Base-by-base conservation (phyloP, 768 basidiomycete genomes). In the Pisolithus tinctorius region DNA sequence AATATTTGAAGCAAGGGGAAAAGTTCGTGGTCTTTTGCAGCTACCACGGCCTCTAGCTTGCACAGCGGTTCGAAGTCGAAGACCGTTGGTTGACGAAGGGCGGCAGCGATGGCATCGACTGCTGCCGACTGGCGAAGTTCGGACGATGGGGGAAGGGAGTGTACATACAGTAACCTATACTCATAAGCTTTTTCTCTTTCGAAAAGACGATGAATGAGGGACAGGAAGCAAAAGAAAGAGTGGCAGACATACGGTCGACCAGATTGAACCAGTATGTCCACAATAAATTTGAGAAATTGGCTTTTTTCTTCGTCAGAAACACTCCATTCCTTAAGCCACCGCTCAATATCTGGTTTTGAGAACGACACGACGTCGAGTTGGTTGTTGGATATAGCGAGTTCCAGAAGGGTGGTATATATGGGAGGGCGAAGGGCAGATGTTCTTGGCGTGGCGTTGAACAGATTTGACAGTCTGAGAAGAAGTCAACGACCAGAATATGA, bases 1-100 rank as follows among this genome's bases (percentile, higher is more conserved):
- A 90, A 90, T 56, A 90, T 76, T 51, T 82, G 82, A 23, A 93
- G 69, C n/a, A 92, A 80, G 25, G 79, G 67, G 64, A 85, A 91
- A 10, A 91, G 73, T 30, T 83, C 82, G 62, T 88, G 81, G 44
- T 80, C 78, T 63, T 86, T 84, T 34, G 74, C 68, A 13, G 79
- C 75, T 39, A 86, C 65, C 34, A 90, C 77, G 1, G 82, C 79
- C 49, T 90, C 83, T 38, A 94, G 73, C 54, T 83, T 85, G 74
- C 91, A 83, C 27, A 91, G 69, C 6, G 82, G 65, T 64, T 93
- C 89, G 60, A 93, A 88, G 68, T 94, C 84, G 66, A 93, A 88
- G 51, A 87, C 65, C 13, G 71, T 69, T 3, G 86, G 82, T 36
- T 83, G 71, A 31, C 81, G 78, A 30, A 92, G 74, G 17, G 86